Evolutionary conservation across 768 basidiomycete genomes (phyloP), one percentile per base, ranked within the genome.

Genomic region (Trametes punicea): DNA sequence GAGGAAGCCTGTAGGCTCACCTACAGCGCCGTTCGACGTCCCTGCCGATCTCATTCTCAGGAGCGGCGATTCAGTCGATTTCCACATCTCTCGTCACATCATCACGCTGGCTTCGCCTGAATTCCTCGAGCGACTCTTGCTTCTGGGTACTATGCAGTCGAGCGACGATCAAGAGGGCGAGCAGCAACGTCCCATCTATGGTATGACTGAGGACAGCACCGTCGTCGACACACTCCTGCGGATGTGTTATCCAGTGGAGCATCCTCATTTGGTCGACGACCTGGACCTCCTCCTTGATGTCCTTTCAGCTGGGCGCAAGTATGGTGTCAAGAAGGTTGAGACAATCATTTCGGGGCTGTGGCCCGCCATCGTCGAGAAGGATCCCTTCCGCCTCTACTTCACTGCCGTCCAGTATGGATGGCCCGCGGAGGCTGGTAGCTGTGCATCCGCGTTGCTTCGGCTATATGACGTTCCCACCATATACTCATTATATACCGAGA

Each of bases 111-210:
- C 51, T 3, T 59, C 57, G 18, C 25, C 31, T 11, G 16, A 20
- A 21, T 60, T 71, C 71, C 48, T 74, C 75, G 60, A 77, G 82
- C 70, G 79, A 84, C 60, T 73, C 75, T 4, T 66, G 83, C 33
- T 46, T 20, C 20, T 52, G 2, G 4, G 26, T 9, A 15, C n/a
- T 4, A 8, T 18, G 20, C 42, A 15, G 5, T 9, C 7, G 9
- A 16, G 11, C 3, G 25, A 15, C 31, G 16, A 16, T 2, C 18
- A 33, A 11, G 50, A 10, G 10, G 23, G 3, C 26, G 4, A 26
- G 21, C 11, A 33, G n/a, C 30, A 2, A 1, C 21, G 23, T 10
- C 45, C 56, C 18, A 33, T 58, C 2, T 39, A 52, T 16, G 1
- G 15, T 13, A 36, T 60, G 11, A 4, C 55, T 26, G 82, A 83